Conservation (phyloP, 2,329 filamentous ascomycete genomes). For the Pseudocercospora eumusae region DNA sequence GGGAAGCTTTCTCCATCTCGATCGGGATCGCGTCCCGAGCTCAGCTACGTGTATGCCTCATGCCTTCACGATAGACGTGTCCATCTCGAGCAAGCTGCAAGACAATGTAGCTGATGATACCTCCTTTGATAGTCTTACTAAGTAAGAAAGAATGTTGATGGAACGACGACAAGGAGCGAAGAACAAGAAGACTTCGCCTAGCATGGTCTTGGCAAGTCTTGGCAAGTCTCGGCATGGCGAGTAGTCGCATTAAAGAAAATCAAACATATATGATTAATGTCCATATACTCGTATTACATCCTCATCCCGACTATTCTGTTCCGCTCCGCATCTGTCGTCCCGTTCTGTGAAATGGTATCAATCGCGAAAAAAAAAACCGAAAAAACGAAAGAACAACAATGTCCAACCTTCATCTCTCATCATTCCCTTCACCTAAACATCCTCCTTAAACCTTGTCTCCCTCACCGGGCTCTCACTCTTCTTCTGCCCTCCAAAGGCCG, state of each 20-base stretch:
- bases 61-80: not conserved
- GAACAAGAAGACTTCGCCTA: too few species aligned
- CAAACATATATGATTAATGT: not conserved
- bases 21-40: not conserved
- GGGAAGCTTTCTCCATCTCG: not conserved
- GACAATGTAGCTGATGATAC: not conserved
- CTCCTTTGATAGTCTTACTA: not conserved
- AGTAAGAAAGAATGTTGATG: too few species aligned
- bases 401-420: not conserved
- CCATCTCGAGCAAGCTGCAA: not conserved
- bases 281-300: not conserved
- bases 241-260: not conserved
- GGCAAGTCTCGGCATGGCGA: not conserved
- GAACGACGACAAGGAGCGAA: too few species aligned
- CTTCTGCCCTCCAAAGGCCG: conserved; percentile 40
- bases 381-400: conserved; percentile 4
- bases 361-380: conserved; percentile 1
- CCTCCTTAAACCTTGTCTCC: conserved; percentile 60
- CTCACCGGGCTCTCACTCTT: conserved; percentile 53
- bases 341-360: conserved; percentile 3
- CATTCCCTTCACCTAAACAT: conserved; percentile 44
- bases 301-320: not conserved
- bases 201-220: too few species aligned
- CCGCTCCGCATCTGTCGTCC: not conserved
- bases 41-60: too few species aligned